Conservation (phyloP, 164 flowering plant genomes). For the Houttuynia cordata region DNA sequence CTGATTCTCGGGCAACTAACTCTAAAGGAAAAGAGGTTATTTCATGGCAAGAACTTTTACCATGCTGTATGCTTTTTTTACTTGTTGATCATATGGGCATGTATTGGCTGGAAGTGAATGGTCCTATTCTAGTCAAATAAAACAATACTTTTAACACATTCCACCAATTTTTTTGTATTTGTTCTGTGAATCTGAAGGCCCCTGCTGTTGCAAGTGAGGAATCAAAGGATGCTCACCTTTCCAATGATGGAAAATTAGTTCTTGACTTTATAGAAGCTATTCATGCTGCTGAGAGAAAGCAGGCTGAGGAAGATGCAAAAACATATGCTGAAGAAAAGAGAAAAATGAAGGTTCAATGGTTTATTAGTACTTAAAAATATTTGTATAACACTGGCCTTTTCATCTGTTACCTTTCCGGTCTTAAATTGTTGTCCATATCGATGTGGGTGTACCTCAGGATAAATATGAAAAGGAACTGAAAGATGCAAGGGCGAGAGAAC, state of each 20-base stretch:
- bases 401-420: not conserved
- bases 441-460: conserved; percentile 32
- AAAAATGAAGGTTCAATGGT: conserved; percentile 77
- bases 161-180: not conserved
- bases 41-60: conserved; percentile 11
- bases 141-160: not conserved
- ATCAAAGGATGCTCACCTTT: conserved; percentile 30
- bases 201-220: conserved; percentile 20
- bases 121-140: not conserved
- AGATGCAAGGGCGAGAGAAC: conserved; percentile 86
- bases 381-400: not conserved
- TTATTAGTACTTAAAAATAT: too few relatives aligned
- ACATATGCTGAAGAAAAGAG: conserved; percentile 62
- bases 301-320: conserved; percentile 76
- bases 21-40: conserved; percentile 36
- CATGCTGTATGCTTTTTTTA: conserved; percentile 4
- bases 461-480: conserved; percentile 75
- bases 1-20: conserved; percentile 7
- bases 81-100: not conserved
- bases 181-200: conserved; percentile 25
- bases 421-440: not conserved
- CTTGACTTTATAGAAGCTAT: conserved; percentile 83
- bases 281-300: conserved; percentile 84
- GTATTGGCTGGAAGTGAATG: not conserved
- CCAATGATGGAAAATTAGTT: conserved; percentile 67